Evolutionary conservation across 2,329 filamentous ascomycete species (phyloP).

Genomic region (Nemania sp.): DNA sequence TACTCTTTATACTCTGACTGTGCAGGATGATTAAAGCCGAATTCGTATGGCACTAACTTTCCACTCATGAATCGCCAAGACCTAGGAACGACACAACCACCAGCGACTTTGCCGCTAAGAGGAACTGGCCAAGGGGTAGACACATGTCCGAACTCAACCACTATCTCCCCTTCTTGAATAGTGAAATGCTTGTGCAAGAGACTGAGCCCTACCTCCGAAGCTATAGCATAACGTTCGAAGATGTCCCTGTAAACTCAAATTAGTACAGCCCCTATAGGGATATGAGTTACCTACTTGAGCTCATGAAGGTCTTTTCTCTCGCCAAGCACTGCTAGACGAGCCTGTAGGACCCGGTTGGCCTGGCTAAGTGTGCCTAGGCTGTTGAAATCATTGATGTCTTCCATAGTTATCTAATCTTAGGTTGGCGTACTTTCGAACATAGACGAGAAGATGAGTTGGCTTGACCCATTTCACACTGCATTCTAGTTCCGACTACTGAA

Average conservation of each 20-base stretch:
- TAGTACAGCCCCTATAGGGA: not conserved
- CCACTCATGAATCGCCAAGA: slow-evolving; percentile 28
- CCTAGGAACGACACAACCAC: slow-evolving; percentile 31
- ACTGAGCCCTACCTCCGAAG: slow-evolving; percentile 27
- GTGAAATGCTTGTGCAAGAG: slow-evolving; percentile 33
- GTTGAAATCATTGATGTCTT: slow-evolving; percentile 27
- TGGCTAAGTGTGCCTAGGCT: slow-evolving; percentile 25
- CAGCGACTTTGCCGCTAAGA: slow-evolving; percentile 27
- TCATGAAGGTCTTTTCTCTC: slow-evolving; percentile 30
- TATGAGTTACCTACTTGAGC: slow-evolving; percentile 18
- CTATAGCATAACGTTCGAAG: slow-evolving; percentile 31
- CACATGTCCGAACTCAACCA: slow-evolving; percentile 31
- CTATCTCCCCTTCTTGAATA: slow-evolving; percentile 30
- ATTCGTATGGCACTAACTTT: slow-evolving; percentile 26
- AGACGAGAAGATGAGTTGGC: not conserved
- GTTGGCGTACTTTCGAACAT: not conserved
- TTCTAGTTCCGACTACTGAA: not conserved
- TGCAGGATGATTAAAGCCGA: slow-evolving; percentile 34
- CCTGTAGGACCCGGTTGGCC: slow-evolving; percentile 27
- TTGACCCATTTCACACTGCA: not conserved
- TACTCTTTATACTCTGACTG: slow-evolving; percentile 25
- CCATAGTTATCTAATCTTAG: slow-evolving; percentile 20
- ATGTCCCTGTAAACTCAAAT: slow-evolving; percentile 22
- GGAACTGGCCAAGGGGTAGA: slow-evolving; percentile 33
- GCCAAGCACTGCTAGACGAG: slow-evolving; percentile 24